Evolutionary conservation across 2,329 filamentous ascomycete genomes (phyloP), one percentile per base, ranked within the genome.

Genomic region (Paraphoma sp.): DNA sequence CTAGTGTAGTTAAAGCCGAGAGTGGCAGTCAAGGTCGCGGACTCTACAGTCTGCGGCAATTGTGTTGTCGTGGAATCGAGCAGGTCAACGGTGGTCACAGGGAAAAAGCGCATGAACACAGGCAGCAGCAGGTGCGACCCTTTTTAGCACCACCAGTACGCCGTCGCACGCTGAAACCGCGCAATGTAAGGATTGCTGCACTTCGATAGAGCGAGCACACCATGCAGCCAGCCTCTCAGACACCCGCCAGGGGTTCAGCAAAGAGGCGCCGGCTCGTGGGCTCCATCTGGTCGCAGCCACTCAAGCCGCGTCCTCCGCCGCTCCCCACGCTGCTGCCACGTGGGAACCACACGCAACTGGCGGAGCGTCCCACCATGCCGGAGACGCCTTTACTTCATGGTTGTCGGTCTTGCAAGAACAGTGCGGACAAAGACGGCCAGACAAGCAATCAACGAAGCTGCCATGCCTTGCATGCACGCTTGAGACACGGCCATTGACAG

Each of bases 271-370:
- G 51, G 43, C 40, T 50, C 42, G 43, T 46, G 6, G 36, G 33
- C 49, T 30, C n/a, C 8, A 31, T 18, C 18, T 18, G 6, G 10
- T 11, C 23, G 42, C 17, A 28, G 42, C 33, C 33, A 36, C 33
- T 36, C 10, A 36, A 10, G 33, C 33, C 33, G 33, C 33, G 33
- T 49, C 28, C 42, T 45, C 48, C 48, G 44, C 45, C 42, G 50
- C 23, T 47, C n/a, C 64, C 65, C 62, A 63, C 60, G 65, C 60
- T 53, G 42, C 49, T 55, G 59, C 64, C 64, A 65, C 66, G 63
- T 67, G 60, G 36, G 38, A 63, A 59, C 57, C 56, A 53, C 47
- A 16, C 23, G 23, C 23, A 23, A 23, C 23, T 23, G 23, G 23
- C 23, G 23, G 23, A 23, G 33, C 33, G 33, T 36, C 33, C 33